Conservation (phyloP, 139 green algal species). For the Trebouxia sp. region DNA sequence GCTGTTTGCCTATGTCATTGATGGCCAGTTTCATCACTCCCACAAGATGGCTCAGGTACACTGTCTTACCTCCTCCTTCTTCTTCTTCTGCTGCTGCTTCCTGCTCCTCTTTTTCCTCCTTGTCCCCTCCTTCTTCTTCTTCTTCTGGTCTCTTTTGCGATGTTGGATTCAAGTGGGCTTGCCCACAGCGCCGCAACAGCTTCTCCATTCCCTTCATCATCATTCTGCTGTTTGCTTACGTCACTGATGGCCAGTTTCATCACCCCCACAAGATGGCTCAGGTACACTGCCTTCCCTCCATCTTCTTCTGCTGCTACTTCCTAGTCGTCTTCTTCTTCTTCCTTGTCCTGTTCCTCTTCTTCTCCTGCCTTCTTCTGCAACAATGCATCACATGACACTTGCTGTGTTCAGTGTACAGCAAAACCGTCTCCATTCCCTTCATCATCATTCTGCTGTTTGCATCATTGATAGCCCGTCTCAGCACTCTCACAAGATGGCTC, state of each 20-base stretch:
- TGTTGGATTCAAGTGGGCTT: constrained; percentile 17
- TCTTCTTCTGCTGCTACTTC: too few relatives aligned
- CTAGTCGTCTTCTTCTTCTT: background rate
- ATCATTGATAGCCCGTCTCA: too few relatives aligned
- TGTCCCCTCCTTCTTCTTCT: background rate
- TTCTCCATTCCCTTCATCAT: constrained; percentile 38
- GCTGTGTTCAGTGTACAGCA: too few relatives aligned
- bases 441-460: too few relatives aligned
- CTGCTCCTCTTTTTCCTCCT: background rate
- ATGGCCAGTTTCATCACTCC: constrained; percentile 4
- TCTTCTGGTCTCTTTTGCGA: background rate
- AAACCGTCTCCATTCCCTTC: too few relatives aligned
- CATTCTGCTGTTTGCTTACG: constrained; percentile 28
- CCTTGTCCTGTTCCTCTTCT: background rate
- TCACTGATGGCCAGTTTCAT: background rate
- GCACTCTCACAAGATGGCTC: too few relatives aligned
- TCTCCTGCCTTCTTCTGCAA: background rate
- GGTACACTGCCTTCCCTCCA: too few relatives aligned
- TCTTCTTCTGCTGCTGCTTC: background rate
- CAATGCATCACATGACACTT: too few relatives aligned
- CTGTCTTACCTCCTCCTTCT: background rate
- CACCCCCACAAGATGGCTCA: background rate
- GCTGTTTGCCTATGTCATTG: constrained; percentile 14
- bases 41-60: background rate
- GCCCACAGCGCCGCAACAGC: constrained; percentile 33